Conservation (phyloP, 2,329 filamentous ascomycete genomes). For the Arthrobotrys sphaeroides region DNA sequence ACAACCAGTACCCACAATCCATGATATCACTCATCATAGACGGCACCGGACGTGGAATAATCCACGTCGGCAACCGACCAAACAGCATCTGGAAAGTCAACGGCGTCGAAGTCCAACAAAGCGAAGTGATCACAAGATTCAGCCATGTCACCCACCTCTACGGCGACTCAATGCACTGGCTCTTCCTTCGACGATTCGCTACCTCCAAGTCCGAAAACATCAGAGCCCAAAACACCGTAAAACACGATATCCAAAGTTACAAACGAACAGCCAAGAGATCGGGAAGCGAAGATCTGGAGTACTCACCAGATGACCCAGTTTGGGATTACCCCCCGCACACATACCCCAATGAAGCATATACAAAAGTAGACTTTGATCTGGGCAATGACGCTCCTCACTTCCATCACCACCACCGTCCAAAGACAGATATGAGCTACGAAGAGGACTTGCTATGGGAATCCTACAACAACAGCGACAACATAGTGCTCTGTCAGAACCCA, state of each 20-base stretch:
- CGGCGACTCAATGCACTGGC: constrained; percentile 30
- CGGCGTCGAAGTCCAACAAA: constrained; percentile 28
- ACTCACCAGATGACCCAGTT: not conserved
- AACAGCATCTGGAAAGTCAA: constrained; percentile 43
- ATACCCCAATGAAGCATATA: not conserved
- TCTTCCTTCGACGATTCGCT: constrained; percentile 36
- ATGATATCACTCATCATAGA: constrained; percentile 37
- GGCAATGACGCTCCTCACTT: constrained; percentile 35
- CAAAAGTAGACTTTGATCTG: constrained; percentile 19
- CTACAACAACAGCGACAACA: not conserved
- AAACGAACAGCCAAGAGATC: not conserved
- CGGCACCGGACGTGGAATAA: constrained; percentile 8
- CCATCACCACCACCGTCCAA: constrained; percentile 41
- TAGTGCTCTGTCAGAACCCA: constrained; percentile 40
- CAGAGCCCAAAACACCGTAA: constrained; percentile 3
- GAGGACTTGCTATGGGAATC: constrained; percentile 27
- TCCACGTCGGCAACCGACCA: constrained; percentile 41
- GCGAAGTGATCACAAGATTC: constrained; percentile 33
- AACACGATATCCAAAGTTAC: not conserved
- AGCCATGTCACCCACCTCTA: constrained; percentile 41
- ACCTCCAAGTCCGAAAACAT: not conserved
- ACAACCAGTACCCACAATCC: constrained; percentile 32
- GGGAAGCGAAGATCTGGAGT: not conserved
- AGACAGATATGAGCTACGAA: not conserved
- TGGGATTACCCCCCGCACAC: not conserved